A percentile compares a stretch with the other conserved stretches of the same genome.
Evolutionary conservation across 768 basidiomycete species (phyloP).

Genomic region (Coprinopsis marcescibilis): DNA sequence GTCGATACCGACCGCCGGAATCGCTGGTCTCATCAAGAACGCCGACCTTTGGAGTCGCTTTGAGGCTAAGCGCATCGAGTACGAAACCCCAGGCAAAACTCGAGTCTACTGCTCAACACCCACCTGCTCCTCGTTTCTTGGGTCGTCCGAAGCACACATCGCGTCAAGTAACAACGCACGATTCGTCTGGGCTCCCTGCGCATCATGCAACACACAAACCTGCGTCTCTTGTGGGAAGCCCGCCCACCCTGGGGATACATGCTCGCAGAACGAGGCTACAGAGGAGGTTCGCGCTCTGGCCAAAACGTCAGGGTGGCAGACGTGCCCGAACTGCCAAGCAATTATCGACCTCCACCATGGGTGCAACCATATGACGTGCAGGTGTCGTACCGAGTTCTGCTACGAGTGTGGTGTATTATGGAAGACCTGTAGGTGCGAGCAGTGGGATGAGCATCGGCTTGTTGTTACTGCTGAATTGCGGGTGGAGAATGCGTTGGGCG

Average conservation of each 20-base stretch:
- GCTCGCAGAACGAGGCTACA: constrained; percentile 28
- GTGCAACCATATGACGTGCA: constrained; percentile 64
- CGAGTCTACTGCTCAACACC: constrained; percentile 16
- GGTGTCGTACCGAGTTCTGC: constrained; percentile 54
- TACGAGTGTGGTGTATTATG: constrained; percentile 58
- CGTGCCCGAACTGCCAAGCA: constrained; percentile 51
- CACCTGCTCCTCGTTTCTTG: constrained; percentile 16
- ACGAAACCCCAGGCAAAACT: constrained; percentile 12
- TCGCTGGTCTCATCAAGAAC: constrained; percentile 9
- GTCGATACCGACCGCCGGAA: constrained; percentile 3
- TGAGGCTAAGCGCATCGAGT: constrained; percentile 14
- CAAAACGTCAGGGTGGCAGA: constrained; percentile 46
- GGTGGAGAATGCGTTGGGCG: constrained; percentile 37
- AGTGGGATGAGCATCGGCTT: constrained; percentile 54
- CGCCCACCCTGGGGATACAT: constrained; percentile 11
- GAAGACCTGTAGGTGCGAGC: constrained; percentile 56
- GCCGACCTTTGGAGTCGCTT: constrained; percentile 7
- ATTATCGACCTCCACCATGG: constrained; percentile 53
- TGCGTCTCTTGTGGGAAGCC: constrained; percentile 13
- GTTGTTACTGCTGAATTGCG: constrained; percentile 38
- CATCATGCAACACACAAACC: constrained; percentile 7
- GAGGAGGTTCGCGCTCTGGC: constrained; percentile 43
- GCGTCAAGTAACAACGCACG: background rate
- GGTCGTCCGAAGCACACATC: constrained; percentile 5
- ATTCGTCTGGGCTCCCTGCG: background rate